phyloP scores from a whole-genome alignment of 768 basidiomycete species.

The Infundibulicybe gibba region DNA sequence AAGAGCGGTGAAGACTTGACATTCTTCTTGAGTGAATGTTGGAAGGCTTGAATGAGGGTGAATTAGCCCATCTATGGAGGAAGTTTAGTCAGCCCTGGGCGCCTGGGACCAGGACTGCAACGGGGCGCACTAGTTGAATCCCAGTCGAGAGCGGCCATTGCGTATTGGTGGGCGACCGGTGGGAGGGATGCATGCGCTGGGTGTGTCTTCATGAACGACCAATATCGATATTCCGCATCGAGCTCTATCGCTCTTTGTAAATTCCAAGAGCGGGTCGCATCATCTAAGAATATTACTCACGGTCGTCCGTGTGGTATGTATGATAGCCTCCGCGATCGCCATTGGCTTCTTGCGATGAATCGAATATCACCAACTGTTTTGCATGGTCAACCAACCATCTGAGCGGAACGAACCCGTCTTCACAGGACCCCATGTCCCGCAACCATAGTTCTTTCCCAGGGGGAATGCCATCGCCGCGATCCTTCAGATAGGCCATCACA shows the following conservation, averaged over 20 bases:
- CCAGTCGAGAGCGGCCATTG: conserved; percentile 77
- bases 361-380: conserved; percentile 42
- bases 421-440: conserved; percentile 28
- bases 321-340: conserved; percentile 22
- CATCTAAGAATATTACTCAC: conserved; percentile 26
- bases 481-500: conserved; percentile 45
- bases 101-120: neutral
- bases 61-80: conserved; percentile 58
- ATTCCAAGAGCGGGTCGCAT: neutral
- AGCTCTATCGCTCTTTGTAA: conserved; percentile 45
- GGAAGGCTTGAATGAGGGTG: conserved; percentile 51
- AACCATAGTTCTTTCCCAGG: conserved; percentile 60
- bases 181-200: conserved; percentile 54
- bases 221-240: conserved; percentile 77
- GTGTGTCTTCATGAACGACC: conserved; percentile 45
- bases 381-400: conserved; percentile 68
- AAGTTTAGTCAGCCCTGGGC: neutral
- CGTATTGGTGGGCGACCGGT: conserved; percentile 55
- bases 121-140: conserved; percentile 60
- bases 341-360: no score
- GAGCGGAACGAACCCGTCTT: conserved; percentile 29
- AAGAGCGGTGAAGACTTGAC: conserved; percentile 65
- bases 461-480: conserved; percentile 22
- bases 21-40: conserved; percentile 53
- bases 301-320: conserved; percentile 33